phyloP scores from a whole-genome alignment of 129 eudicot species.

The sunflower (Helianthus annuus) region HanXRQr2.0-SUNRISE NC_035444.2:152301497-152301996 shows the following conservation, averaged over 20 bases:
- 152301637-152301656: slow-evolving; percentile 89
- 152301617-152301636: slow-evolving; percentile 74
- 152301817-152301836: no score
- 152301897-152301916: background rate
- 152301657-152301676: slow-evolving; percentile 73
- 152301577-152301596: slow-evolving; percentile 55
- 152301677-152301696: slow-evolving; percentile 55
- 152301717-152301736: background rate
- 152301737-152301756: no score
- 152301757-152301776: no score
- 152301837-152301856: no score
- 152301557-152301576: slow-evolving; percentile 40
- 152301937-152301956: no score
- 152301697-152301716: slow-evolving; percentile 65
- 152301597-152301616: slow-evolving; percentile 61
- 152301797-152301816: no score
- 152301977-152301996: no score
- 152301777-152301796: no score
- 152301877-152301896: no score
- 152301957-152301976: no score
- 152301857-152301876: no score
- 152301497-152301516: slow-evolving; percentile 57
- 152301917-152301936: no score
- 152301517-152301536: slow-evolving; percentile 20
- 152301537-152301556: slow-evolving; percentile 68